Percentiles rank a stretch among this genome's conserved stretches.
These are phyloP conservation scores for Trichoderma sp. DNA, from an alignment of 2,329 filamentous ascomycete species.

Conservation along the genomic window DNA sequence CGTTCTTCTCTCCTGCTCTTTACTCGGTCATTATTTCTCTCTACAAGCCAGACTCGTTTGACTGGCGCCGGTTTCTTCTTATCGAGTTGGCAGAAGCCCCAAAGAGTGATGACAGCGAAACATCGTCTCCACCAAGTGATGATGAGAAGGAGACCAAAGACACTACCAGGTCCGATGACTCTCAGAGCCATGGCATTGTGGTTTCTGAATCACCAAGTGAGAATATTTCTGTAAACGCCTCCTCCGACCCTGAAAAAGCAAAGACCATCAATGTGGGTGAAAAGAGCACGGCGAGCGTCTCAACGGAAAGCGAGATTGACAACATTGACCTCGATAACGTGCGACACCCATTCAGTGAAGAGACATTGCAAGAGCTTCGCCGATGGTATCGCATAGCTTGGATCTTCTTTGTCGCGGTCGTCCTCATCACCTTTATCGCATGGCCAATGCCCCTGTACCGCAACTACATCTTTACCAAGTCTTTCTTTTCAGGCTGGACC, in stretches of 20 bases:
- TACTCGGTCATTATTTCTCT: constrained; percentile 11
- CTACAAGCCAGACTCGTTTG: constrained; percentile 8
- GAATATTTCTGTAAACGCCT: neutral
- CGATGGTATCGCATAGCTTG: constrained; percentile 16
- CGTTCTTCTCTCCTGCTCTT: constrained; percentile 13
- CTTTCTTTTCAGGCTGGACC: constrained; percentile 13
- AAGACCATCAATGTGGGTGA: neutral
- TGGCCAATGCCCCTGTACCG: constrained; percentile 18
- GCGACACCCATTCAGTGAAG: constrained; percentile 6
- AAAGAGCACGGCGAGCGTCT: neutral
- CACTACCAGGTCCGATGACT: too few relatives aligned
- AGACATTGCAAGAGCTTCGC: neutral
- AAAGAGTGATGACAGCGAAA: neutral
- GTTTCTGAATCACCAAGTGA: neutral
- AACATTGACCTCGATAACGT: neutral
- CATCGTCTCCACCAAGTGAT: neutral
- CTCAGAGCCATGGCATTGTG: neutral
- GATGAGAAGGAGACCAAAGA: neutral
- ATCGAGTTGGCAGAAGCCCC: constrained; percentile 4
- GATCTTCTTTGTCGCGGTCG: constrained; percentile 6
- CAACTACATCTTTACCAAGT: constrained; percentile 14
- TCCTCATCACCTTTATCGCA: constrained; percentile 12
- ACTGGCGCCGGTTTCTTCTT: constrained; percentile 11
- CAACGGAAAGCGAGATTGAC: neutral
- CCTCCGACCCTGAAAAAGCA: neutral